Percentiles rank a stretch among this genome's conserved stretches.
Evolutionary conservation across 495 filamentous ascomycete species (phyloP).

Genomic region (Aspergillus funiculosus): DNA sequence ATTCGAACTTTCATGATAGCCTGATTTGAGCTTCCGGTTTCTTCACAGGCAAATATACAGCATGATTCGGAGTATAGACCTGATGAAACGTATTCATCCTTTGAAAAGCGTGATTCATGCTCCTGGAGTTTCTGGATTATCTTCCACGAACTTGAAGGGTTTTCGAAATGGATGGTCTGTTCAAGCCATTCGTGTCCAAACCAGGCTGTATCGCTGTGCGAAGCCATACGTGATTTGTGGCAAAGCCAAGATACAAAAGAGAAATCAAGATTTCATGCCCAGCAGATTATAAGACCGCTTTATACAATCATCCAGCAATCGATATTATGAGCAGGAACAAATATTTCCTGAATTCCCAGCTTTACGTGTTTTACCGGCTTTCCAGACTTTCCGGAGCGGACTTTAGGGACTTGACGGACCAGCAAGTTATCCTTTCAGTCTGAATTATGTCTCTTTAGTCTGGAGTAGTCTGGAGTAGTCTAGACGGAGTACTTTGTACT

Average conservation of each 20-base stretch:
- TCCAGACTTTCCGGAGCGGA: too few relatives aligned
- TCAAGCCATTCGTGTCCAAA: too few relatives aligned
- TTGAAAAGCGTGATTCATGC: too few relatives aligned
- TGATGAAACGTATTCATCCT: conserved; percentile 6
- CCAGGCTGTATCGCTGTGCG: neutral
- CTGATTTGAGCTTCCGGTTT: conserved; percentile 3
- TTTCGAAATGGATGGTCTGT: conserved; percentile 7
- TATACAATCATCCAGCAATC: neutral
- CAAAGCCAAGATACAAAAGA: neutral
- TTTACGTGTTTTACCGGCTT: too few relatives aligned
- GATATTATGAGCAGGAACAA: neutral
- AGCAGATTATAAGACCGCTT: neutral
- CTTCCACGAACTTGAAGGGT: conserved; percentile 5
- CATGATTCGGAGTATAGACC: conserved; percentile 3
- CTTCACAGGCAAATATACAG: conserved; percentile 10
- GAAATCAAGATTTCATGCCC: neutral
- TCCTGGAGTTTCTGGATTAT: conserved; percentile 9
- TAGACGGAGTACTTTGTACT: too few relatives aligned
- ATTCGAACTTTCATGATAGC: conserved; percentile 8
- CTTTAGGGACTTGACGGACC: too few relatives aligned
- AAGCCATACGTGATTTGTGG: conserved; percentile 1
- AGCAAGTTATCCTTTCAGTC: too few relatives aligned
- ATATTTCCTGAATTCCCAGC: neutral
- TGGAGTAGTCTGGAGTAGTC: too few relatives aligned
- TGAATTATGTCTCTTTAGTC: too few relatives aligned